Evolutionary conservation across 2,329 filamentous ascomycete species (phyloP).

Genomic region (Apiospora phragmitis): DNA sequence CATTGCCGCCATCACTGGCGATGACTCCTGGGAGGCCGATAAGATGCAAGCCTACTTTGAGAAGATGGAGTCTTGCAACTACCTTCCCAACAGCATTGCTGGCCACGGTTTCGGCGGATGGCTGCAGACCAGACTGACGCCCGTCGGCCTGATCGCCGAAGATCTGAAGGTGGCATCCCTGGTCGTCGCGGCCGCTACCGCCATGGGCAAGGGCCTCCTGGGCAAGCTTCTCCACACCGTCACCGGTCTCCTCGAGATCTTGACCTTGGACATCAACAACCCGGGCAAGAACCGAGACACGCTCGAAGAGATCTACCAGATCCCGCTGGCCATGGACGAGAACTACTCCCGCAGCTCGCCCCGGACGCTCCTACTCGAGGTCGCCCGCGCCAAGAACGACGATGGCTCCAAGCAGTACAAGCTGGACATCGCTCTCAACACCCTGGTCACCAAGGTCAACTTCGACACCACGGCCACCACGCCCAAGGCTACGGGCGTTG

Average conservation of each 20-base stretch:
- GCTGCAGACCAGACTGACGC: slow-evolving; percentile 25
- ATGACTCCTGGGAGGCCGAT: slow-evolving; percentile 25
- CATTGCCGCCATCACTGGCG: slow-evolving; percentile 38
- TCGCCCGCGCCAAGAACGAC: slow-evolving; percentile 46
- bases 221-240: slow-evolving; percentile 12
- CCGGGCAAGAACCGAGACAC: background rate
- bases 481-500: slow-evolving; percentile 40
- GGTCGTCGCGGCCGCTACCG: slow-evolving; percentile 45
- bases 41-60: slow-evolving; percentile 28
- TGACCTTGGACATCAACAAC: slow-evolving; percentile 37
- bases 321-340: slow-evolving; percentile 46
- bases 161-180: slow-evolving; percentile 49
- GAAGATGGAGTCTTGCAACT: slow-evolving; percentile 26
- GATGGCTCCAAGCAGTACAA: slow-evolving; percentile 46
- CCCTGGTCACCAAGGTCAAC: slow-evolving; percentile 41
- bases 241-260: slow-evolving; percentile 39
- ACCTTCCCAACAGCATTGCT: slow-evolving; percentile 39
- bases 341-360: slow-evolving; percentile 45
- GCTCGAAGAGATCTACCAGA: slow-evolving; percentile 39
- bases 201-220: slow-evolving; percentile 33
- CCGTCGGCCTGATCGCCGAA: slow-evolving; percentile 44
- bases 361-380: slow-evolving; percentile 52
- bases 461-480: slow-evolving; percentile 32
- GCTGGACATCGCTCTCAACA: slow-evolving; percentile 35
- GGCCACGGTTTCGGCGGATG: slow-evolving; percentile 29